A percentile compares a stretch with the other conserved stretches of the same genome.
These are phyloP conservation scores for Lipomyces kockii DNA, from an alignment of 805 yeast species.

Conservation along the genomic window DNA sequence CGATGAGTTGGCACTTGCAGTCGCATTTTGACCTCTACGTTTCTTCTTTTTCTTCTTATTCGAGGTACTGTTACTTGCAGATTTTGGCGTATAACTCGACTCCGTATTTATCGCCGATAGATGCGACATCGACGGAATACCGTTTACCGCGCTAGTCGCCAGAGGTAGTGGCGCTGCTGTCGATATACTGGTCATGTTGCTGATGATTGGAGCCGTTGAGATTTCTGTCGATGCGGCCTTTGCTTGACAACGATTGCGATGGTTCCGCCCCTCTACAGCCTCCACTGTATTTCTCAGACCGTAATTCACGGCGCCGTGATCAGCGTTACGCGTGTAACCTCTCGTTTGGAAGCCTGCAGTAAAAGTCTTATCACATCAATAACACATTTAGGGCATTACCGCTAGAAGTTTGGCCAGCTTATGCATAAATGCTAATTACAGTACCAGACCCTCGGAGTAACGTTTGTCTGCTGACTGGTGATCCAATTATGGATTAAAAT, in stretches of 20 bases:
- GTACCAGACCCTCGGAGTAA: not conserved
- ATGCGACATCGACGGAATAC: not conserved
- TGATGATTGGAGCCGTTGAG: not conserved
- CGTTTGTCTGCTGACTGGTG: too few species aligned
- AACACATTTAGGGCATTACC: not conserved
- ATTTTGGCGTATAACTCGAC: not conserved
- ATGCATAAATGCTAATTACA: not conserved
- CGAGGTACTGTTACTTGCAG: slow-evolving; percentile 9
- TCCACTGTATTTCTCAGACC: slow-evolving; percentile 10
- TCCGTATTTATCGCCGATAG: not conserved
- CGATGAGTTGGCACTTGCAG: slow-evolving; percentile 11
- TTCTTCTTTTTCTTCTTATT: slow-evolving; percentile 37
- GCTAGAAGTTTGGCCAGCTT: not conserved
- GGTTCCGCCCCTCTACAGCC: not conserved
- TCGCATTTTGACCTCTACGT: slow-evolving; percentile 26
- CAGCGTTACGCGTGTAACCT: slow-evolving; percentile 2
- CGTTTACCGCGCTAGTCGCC: slow-evolving; percentile 5
- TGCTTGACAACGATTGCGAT: slow-evolving; percentile 2
- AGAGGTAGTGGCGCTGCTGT: slow-evolving; percentile 7
- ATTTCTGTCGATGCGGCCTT: not conserved
- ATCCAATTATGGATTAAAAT: too few species aligned
- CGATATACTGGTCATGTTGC: slow-evolving; percentile 15
- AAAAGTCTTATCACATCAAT: not conserved
- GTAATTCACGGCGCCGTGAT: not conserved
- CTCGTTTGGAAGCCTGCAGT: not conserved